Percentiles rank a stretch among this genome's conserved stretches.
phyloP scores from a whole-genome alignment of 805 yeast species.

The Wickerhamiella nectarea region DNA sequence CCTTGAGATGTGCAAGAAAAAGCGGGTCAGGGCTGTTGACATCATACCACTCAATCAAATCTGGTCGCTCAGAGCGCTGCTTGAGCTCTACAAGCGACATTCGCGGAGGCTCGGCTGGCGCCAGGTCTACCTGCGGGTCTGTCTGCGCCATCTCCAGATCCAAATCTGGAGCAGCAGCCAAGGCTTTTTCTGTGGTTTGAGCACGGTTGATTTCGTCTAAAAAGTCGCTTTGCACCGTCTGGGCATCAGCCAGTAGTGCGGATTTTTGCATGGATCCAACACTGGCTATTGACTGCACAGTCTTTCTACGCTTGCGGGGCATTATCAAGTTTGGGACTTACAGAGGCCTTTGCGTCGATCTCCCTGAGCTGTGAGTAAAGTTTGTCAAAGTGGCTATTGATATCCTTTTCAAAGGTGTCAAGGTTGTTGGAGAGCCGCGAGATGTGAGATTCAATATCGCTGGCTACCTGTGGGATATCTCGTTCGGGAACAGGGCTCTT shows the following conservation, averaged over 20 bases:
- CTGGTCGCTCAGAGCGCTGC: slow-evolving; percentile 46
- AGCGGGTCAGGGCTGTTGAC: slow-evolving; percentile 72
- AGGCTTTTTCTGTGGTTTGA: too few species aligned
- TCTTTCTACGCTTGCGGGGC: neutral
- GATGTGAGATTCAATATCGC: slow-evolving; percentile 14
- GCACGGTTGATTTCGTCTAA: neutral
- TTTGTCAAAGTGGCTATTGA: slow-evolving; percentile 14
- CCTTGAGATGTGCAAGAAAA: slow-evolving; percentile 49
- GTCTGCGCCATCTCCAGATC: too few species aligned
- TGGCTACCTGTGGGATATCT: slow-evolving; percentile 14
- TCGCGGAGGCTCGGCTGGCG: neutral
- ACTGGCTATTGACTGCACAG: neutral
- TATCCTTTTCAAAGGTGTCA: slow-evolving; percentile 15
- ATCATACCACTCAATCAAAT: slow-evolving; percentile 75
- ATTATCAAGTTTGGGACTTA: neutral
- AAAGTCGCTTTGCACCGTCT: neutral
- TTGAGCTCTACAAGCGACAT: slow-evolving; percentile 52
- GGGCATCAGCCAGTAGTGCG: neutral
- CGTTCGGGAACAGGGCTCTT: slow-evolving; percentile 9
- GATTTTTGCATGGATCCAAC: neutral
- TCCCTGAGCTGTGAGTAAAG: slow-evolving; percentile 10
- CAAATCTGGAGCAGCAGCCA: too few species aligned
- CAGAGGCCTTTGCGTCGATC: slow-evolving; percentile 9
- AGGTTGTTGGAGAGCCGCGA: slow-evolving; percentile 12
- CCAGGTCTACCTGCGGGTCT: too few species aligned